These are phyloP conservation scores for Bipolaris victoriae DNA, from an alignment of 2,329 filamentous ascomycete genomes.

Conservation along the genomic window DNA sequence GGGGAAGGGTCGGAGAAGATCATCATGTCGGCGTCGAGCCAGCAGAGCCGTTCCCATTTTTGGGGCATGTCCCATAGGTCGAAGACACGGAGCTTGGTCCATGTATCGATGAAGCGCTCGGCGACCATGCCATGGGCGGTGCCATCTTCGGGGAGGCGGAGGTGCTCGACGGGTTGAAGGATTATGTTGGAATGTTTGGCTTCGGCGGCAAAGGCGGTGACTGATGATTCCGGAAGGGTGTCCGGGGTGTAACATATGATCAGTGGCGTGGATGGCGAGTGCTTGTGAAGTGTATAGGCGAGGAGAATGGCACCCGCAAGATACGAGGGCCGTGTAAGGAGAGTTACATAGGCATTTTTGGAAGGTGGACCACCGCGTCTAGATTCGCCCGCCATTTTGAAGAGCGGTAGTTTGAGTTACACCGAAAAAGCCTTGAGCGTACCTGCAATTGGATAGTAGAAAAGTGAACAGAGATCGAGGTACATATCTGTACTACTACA, in stretches of 20 bases:
- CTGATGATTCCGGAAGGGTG: constrained; percentile 48
- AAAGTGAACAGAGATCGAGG: background rate
- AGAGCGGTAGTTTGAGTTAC: background rate
- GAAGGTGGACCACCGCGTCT: background rate
- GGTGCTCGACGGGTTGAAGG: constrained; percentile 49
- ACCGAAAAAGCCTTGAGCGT: background rate
- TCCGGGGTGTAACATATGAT: constrained; percentile 57
- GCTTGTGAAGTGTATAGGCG: constrained; percentile 56
- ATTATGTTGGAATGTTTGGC: constrained; percentile 50
- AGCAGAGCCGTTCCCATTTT: constrained; percentile 51
- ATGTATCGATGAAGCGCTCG: constrained; percentile 61
- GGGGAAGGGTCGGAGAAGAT: constrained; percentile 51
- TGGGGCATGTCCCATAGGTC: constrained; percentile 44
- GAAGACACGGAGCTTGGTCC: constrained; percentile 63
- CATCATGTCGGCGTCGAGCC: constrained; percentile 62
- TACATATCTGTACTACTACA: background rate
- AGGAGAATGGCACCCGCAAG: constrained; percentile 60
- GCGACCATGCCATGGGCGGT: constrained; percentile 52
- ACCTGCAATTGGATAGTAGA: background rate
- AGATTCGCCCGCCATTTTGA: constrained; percentile 18
- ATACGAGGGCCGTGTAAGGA: constrained; percentile 60
- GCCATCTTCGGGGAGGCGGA: constrained; percentile 47
- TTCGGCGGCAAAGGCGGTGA: constrained; percentile 53
- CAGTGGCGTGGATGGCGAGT: constrained; percentile 55
- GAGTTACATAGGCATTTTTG: constrained; percentile 55